These are phyloP conservation scores for Bertia moriformis DNA, from an alignment of 2,329 filamentous ascomycete species.

Conservation along the genomic window DNA sequence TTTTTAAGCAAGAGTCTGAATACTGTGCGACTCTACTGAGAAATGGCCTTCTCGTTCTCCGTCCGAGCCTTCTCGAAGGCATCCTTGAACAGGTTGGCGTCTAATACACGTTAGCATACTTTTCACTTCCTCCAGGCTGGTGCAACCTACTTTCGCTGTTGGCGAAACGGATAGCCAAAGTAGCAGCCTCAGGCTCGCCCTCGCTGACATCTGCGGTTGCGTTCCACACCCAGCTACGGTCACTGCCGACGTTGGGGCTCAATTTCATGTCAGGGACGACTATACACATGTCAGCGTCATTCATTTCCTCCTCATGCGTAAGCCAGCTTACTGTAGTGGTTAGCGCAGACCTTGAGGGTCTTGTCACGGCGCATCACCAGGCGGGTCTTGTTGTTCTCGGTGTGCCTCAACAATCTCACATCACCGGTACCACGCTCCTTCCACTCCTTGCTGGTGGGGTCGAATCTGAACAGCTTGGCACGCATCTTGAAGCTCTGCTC, in stretches of 20 bases:
- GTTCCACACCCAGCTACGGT: conserved; percentile 99
- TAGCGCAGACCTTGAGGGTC: conserved; percentile 99
- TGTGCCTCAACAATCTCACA: conserved; percentile 92
- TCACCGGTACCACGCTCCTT: conserved; percentile 98
- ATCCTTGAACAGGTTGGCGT: conserved; percentile 90
- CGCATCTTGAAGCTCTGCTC: conserved; percentile 99
- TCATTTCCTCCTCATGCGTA: background rate
- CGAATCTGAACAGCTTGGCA: conserved; percentile 98
- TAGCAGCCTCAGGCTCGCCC: conserved; percentile 90
- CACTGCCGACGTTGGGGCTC: conserved; percentile 90
- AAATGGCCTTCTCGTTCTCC: conserved; percentile 83
- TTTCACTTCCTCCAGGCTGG: background rate
- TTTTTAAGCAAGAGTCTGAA: no score
- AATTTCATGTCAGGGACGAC: conserved; percentile 99
- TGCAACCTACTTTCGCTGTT: conserved; percentile 77
- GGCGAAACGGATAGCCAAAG: conserved; percentile 90
- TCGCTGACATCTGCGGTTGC: conserved; percentile 94
- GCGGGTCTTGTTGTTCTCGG: conserved; percentile 93
- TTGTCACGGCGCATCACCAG: conserved; percentile 98
- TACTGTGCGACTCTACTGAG: no score
- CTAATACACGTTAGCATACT: conserved; percentile 28
- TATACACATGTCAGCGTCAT: conserved; percentile 16
- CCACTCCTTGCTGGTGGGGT: conserved; percentile 85
- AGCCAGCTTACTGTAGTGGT: conserved; percentile 77
- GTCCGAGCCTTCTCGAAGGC: conserved; percentile 92